Base-by-base conservation (phyloP, 1,139 yeast species). In the Kurtzmaniella natalensis region DNA sequence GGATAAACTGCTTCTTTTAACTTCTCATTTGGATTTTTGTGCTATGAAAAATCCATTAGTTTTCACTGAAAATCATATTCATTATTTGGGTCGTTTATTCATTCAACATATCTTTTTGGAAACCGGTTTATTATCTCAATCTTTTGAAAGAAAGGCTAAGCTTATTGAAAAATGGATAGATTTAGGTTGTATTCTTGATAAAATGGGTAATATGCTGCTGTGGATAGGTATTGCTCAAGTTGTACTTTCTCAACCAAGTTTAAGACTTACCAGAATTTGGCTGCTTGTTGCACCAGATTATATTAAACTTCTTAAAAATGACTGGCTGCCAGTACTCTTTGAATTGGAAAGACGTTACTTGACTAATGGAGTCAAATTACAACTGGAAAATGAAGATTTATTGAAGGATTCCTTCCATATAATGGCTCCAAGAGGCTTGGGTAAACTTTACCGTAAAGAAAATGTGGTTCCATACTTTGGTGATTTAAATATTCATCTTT, bases 281-380 rank as follows among this genome's bases (percentile, higher is more conserved):
- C 65, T 82, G 7, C 64, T 70, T 37, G 86, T 89, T 3, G 75
- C 85, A 9, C 67, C 71, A 11, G 76, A 74, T 25, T 69, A 76
- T 33, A 61, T 86, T 36, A 78, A 76, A 41, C 63, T 77, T 5
- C 76, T 88, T 29, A 76, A 81, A 33, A 79, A 80, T 38, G 95
- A 85, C 48, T 92, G 97, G 97, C 87, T 94, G 0, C 95, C 95
- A 1, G 95, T 92, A 18, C 80, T 88, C 18, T 87, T 85, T 58
- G 97, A 89, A 52, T 66, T 89, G 30, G 95, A 87, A 45, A 70
- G 94, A 49, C 72, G 95, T 44, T 72, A 80, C 34, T 66, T 83
- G 58, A 62, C 67, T 10, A 64, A 62, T 41, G 68, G 62, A n/a
- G 44, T 30, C 24, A 31, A 32, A 47, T 8, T 26, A 18, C 29